Evolutionary conservation across 169 alveolate species (phyloP).

Genomic region (Cryptosporidium bovis): DNA sequence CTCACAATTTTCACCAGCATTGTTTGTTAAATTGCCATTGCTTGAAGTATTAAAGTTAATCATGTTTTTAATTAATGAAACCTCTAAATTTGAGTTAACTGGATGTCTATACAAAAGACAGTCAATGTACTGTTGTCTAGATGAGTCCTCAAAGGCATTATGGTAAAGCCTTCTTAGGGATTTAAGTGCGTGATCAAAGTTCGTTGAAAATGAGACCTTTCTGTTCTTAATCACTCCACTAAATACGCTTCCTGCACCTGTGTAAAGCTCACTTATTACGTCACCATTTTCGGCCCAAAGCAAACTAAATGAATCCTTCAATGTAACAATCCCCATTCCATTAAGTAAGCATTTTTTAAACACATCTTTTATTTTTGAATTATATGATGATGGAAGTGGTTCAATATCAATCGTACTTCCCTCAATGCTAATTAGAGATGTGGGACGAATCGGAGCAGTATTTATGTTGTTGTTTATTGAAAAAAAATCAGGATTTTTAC

Average conservation of each 20-base stretch:
- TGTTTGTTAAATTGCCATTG: not conserved
- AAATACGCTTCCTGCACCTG: constrained; percentile 94
- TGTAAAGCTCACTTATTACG: constrained; percentile 87
- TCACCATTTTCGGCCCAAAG: constrained; percentile 96
- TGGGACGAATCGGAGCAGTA: no score
- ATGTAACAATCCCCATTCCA: constrained; percentile 66
- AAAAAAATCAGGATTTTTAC: not conserved
- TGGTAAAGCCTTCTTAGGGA: constrained; percentile 87
- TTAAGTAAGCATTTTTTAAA: constrained; percentile 33
- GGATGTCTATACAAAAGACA: constrained; percentile 81
- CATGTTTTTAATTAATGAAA: not conserved
- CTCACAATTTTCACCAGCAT: constrained; percentile 5
- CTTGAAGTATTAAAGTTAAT: not conserved
- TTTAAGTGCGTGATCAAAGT: constrained; percentile 86
- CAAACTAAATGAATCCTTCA: constrained; percentile 83
- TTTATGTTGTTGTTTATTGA: not conserved
- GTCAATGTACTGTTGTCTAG: constrained; percentile 89
- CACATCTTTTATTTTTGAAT: not conserved
- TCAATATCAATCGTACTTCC: not conserved
- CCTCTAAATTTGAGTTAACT: constrained; percentile 70
- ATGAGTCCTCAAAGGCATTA: constrained; percentile 87
- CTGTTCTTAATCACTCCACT: constrained; percentile 92
- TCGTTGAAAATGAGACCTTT: constrained; percentile 86
- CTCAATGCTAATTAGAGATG: not conserved
- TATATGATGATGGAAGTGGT: no score